Evolutionary conservation across 2,329 filamentous ascomycete species (phyloP).

Genomic region (Byssochlamys sp.): DNA sequence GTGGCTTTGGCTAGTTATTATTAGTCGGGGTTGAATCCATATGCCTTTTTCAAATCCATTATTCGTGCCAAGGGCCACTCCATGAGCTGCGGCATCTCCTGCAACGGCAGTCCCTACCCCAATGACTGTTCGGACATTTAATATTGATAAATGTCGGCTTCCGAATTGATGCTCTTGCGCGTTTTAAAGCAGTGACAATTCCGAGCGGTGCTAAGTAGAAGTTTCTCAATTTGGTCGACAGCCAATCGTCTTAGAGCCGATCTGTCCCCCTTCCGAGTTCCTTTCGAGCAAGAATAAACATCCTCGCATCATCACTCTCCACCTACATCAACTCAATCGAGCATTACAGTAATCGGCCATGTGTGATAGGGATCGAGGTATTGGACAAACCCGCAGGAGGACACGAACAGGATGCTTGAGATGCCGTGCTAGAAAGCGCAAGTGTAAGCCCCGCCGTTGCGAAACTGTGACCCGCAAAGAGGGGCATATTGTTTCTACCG

Average conservation of each 20-base stretch:
- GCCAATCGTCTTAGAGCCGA: not conserved
- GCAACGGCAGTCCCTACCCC: constrained; percentile 39
- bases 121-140: constrained; percentile 40
- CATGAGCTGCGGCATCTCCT: constrained; percentile 48
- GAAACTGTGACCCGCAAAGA: not conserved
- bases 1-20: no score
- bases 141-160: constrained; percentile 49
- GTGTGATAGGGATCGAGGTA: not conserved
- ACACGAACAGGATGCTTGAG: not conserved
- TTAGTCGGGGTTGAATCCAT: constrained; percentile 41
- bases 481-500: not conserved
- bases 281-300: not conserved
- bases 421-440: not conserved
- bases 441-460: constrained; percentile 28
- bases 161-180: constrained; percentile 29
- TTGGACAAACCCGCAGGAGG: not conserved
- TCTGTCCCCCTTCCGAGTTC: not conserved
- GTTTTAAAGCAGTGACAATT: constrained; percentile 38
- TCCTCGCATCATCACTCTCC: not conserved
- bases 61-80: constrained; percentile 46
- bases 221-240: not conserved
- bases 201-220: constrained; percentile 6
- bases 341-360: not conserved
- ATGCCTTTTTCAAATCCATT: constrained; percentile 45
- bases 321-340: not conserved